Base-by-base conservation (phyloP, 352 stramenopile species). In the Globisporangium lucens region DNA sequence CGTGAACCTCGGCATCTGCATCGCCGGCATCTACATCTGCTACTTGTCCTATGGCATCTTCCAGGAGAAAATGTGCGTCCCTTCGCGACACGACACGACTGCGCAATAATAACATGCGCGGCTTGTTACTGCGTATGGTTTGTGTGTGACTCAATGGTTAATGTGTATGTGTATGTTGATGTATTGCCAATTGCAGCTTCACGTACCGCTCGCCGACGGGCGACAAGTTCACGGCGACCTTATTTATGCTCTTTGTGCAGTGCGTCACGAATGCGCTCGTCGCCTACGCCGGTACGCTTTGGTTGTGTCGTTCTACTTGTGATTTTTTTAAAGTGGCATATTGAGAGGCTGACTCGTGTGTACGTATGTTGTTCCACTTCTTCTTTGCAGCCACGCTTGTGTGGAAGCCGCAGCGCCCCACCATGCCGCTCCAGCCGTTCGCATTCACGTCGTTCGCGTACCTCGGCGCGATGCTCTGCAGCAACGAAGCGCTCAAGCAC, bases 11-110 rank as follows among this genome's bases (percentile, higher is more conserved):
- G 61, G 85, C 29, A 68, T 97, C 30, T 95, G 86, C 71, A 92
- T 97, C 57, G 80, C 68, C 49, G 91, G 91, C 67, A 98, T 98
- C 79, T 98, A 98, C 81, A 82, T 76, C 24, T 98, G 89, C 77
- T 98, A 98, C 79, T 69, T 98, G 52, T 95, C 87, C 12, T 97
- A 96, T 72, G 91, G 91, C 63, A 95, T 98, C 71, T 97, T 97
- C 69, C 91, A 98, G 74, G 91, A 98, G 78, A 94, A 98, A 82
- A 98, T 98, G 84, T 97, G 81, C 67, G 79, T 66, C 10, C 4
- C 27, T 51, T 51, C 43, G 17, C 38, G 38, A 46, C 38, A 12
- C 36, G 36, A 15, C 36, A 51, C 17, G 15, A 51, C 17, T 51
- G 43, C 43, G 17, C 17, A 22, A 24, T 20, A 51, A 22, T 20